Evolutionary conservation across 2,329 filamentous ascomycete species (phyloP).

Genomic region (Aureobasidium sp.): DNA sequence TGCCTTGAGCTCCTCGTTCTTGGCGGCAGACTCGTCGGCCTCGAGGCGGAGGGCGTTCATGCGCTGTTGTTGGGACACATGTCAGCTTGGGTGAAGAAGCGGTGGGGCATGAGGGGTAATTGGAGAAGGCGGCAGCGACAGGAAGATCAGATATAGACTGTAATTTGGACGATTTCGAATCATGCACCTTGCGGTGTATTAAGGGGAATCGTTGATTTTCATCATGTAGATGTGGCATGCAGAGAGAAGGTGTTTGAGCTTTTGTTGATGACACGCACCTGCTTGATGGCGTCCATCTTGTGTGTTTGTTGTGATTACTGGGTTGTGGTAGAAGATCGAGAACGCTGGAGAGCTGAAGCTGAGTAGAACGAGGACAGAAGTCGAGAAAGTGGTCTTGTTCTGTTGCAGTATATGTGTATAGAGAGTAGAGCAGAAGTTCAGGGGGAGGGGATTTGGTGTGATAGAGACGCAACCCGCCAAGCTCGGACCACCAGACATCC

Average conservation of each 20-base stretch:
- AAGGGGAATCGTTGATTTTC: constrained; percentile 11
- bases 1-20: constrained; percentile 77
- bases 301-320: constrained; percentile 4
- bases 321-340: neutral
- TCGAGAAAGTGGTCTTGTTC: neutral
- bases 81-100: constrained; percentile 16
- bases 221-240: constrained; percentile 5
- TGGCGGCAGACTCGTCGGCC: constrained; percentile 72
- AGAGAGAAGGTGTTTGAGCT: constrained; percentile 19
- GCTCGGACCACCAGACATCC: neutral
- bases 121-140: neutral
- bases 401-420: constrained; percentile 4
- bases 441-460: constrained; percentile 9
- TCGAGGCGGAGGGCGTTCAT: constrained; percentile 92
- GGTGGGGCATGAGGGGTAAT: constrained; percentile 13
- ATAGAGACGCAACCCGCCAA: constrained; percentile 6
- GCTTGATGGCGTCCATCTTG: constrained; percentile 35
- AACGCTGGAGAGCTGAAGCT: neutral
- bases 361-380: neutral
- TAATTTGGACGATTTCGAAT: constrained; percentile 12
- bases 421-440: neutral
- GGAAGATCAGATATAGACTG: constrained; percentile 9
- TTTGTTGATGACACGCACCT: constrained; percentile 23
- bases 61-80: constrained; percentile 50
- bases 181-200: constrained; percentile 12